Base-by-base conservation (phyloP, 1,284 basidiomycete genomes). In the Apiotrichum laibachii region DNA sequence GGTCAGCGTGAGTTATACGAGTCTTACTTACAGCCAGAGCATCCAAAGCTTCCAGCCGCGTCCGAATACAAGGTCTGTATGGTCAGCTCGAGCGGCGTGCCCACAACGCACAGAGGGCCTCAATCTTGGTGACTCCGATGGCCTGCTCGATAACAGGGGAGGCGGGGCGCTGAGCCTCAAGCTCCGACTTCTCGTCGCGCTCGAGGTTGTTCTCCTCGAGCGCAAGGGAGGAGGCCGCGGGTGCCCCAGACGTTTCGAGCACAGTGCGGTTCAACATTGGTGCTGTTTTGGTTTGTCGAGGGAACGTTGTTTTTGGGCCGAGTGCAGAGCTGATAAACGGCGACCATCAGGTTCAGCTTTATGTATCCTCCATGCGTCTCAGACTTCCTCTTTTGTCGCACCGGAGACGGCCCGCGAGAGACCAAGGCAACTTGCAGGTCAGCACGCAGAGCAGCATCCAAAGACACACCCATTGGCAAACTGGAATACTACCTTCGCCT, bases 81-180 rank as follows among this genome's bases (percentile, higher is more conserved):
- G 15, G n/a, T 44, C 15, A 19, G 19, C 16, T 13, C n/a, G 13
- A n/a, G 21, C 58, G 33, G n/a, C 2, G 1, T 4, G 39, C 0
- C 16, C 22, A 21, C 26, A 18, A 56, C 53, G 26, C 31, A 70
- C 68, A 75, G 4, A 75, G 55, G 12, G 73, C 63, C 54, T 75
- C 73, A 31, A 75, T 75, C 57, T 70, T 70, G 49, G 71, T 69
- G 9, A 73, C 73, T 40, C 73, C 73, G 16, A 64, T 65, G 33
- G 65, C 59, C 59, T 73, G 68, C 40, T 72, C 37, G 37, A 55
- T 33, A 13, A 13, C 22, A 5, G 22, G 22, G 26, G 13, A 33
- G 26, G 31, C 45, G 22, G 22, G 11, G 8, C 45, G 45, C 31
- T 26, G 45, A 22, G 45, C 45, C 45, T 47, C 45, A 1, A 47